Percentiles rank a stretch among this genome's conserved stretches.
phyloP scores from a whole-genome alignment of 305 asterid species.

The Solanum aculeatissimum region DNA sequence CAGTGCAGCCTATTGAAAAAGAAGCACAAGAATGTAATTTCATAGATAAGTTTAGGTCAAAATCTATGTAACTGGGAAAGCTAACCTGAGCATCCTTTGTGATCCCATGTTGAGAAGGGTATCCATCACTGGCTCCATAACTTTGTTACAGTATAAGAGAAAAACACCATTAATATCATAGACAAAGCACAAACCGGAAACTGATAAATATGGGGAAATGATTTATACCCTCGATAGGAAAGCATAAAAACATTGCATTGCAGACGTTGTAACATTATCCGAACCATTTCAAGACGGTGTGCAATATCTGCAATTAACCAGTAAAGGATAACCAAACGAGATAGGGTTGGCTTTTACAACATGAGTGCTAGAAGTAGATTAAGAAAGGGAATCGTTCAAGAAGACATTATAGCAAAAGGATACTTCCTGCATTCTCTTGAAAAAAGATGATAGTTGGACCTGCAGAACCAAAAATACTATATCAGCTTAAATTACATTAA shows the following conservation, averaged over 20 bases:
- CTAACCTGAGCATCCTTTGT: slow-evolving; percentile 90
- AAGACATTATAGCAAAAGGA: slow-evolving; percentile 30
- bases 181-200: slow-evolving; percentile 1
- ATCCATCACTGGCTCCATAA: slow-evolving; percentile 98
- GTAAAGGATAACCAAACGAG: slow-evolving; percentile 43
- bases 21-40: slow-evolving; percentile 1
- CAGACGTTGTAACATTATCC: slow-evolving; percentile 68
- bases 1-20: slow-evolving; percentile 64
- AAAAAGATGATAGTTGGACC: slow-evolving; percentile 97
- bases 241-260: slow-evolving; percentile 98
- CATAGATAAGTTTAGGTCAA: not conserved
- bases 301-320: slow-evolving; percentile 62
- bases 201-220: not conserved
- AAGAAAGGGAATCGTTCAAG: not conserved
- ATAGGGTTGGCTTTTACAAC: not conserved
- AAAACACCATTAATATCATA: not conserved
- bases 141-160: slow-evolving; percentile 23
- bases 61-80: not conserved
- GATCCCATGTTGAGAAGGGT: slow-evolving; percentile 90
- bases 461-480: slow-evolving; percentile 31
- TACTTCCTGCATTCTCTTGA: slow-evolving; percentile 99
- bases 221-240: slow-evolving; percentile 87
- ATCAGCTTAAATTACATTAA: not conserved
- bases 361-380: slow-evolving; percentile 1
- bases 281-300: slow-evolving; percentile 97